Percentiles rank a stretch among this genome's conserved stretches.
Conservation (phyloP, 2,329 filamentous ascomycete genomes). For the Aurifilum marmelostoma region DNA sequence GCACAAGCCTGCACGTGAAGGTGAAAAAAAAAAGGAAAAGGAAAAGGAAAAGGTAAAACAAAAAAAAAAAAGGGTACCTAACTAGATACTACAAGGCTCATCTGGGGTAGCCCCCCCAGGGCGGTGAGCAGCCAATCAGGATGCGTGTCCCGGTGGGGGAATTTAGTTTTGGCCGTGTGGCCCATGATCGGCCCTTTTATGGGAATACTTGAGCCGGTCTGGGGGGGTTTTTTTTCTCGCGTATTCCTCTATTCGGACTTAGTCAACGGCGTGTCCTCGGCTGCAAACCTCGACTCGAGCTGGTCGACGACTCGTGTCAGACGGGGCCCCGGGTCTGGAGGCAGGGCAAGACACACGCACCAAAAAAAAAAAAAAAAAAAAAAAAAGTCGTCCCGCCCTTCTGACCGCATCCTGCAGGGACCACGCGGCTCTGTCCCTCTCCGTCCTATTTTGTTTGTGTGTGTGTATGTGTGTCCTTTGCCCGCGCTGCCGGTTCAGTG, state of each 20-base stretch:
- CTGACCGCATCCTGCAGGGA: background rate
- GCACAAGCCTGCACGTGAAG: constrained; percentile 2
- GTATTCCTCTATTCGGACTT: background rate
- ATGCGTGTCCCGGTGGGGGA: background rate
- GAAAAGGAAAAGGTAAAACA: background rate
- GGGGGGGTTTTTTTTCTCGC: background rate
- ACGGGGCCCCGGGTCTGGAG: too few relatives aligned
- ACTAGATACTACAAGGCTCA: too few relatives aligned
- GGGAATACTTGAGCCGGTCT: constrained; percentile 4
- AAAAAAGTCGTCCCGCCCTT: background rate
- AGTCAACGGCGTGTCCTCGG: background rate
- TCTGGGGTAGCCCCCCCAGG: background rate
- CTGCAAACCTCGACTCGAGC: background rate
- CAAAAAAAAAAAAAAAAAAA: too few relatives aligned
- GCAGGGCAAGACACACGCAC: too few relatives aligned
- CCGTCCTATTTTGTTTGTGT: background rate
- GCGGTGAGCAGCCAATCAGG: background rate
- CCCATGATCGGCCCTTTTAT: constrained; percentile 17
- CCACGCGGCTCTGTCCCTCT: background rate
- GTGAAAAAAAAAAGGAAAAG: background rate
- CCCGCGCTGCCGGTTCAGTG: background rate
- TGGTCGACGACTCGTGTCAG: background rate
- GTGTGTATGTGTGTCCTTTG: background rate
- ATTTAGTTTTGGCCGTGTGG: background rate
- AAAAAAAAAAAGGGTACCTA: background rate